Base-by-base conservation (phyloP, 352 stramenopile genomes). In the Pythium aphanidermatum region DNA sequence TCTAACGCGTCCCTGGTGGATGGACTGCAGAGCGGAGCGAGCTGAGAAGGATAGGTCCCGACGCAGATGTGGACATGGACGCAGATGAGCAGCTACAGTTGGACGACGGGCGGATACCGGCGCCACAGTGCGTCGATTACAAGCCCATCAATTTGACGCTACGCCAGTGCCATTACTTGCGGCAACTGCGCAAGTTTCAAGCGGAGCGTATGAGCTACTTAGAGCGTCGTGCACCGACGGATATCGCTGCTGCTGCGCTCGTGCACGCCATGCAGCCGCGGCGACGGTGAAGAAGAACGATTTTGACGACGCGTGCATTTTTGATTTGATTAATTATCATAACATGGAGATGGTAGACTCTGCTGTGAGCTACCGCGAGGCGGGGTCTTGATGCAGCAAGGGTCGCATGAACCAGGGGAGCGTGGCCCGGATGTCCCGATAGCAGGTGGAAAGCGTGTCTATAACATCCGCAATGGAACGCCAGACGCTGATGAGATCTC, bases 131-230 rank as follows among this genome's bases (percentile, higher is more conserved):
- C 16, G n/a, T 47, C 21, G 55, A 63, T 26, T 91, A 88, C 57
- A 46, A 59, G 0, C 49, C 66, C 23, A 69, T 68, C 26, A 91
- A 91, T 48, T 46, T 65, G 4, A 64, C 85, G 57, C 61, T 91
- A 29, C 58, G 72, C 26, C 71, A 91, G 53, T 78, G 82, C 31
- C 79, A 91, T 46, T 88, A 79, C 46, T 38, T 88, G 46, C 79
- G 79, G 7, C 79, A 91, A 45, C 46, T 86, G 44, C 74, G 79
- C 34, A 75, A 70, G 46, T 89, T 86, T 49, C 77, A 89, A 51
- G 68, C 74, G 2, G 74, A 86, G 52, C 70, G 69, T 12, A 58
- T 69, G 29, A 73, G 49, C 27, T 77, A 73, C 52, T 51, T 79
- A 14, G 64, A 78, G 49, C 63, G 64, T 20, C 51, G 55, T 23